These are phyloP conservation scores for Epichloe brachyelytri DNA, from an alignment of 2,329 filamentous ascomycete species.

Conservation along the genomic window DNA sequence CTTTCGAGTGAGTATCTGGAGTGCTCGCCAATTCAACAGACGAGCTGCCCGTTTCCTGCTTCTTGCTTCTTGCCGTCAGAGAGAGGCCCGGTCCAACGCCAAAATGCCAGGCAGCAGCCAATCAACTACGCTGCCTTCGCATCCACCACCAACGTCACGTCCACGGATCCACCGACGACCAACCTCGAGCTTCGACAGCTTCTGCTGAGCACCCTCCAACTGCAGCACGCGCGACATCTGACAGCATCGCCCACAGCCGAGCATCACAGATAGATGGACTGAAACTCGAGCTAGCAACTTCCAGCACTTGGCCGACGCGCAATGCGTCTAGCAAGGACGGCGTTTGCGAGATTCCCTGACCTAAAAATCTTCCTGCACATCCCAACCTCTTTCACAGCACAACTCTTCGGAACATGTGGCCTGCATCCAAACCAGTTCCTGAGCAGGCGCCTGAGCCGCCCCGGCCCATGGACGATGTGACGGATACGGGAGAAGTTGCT, in stretches of 20 bases:
- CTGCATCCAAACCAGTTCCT: slow-evolving; percentile 7
- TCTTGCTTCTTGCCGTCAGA: neutral
- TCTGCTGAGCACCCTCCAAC: neutral
- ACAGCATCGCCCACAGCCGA: neutral
- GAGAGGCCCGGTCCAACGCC: neutral
- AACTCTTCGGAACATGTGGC: slow-evolving; percentile 25
- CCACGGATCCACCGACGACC: neutral
- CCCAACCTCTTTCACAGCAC: neutral
- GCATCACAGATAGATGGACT: neutral
- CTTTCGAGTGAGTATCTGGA: too few relatives aligned
- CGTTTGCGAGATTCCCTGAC: slow-evolving; percentile 1
- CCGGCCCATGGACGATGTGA: slow-evolving; percentile 23
- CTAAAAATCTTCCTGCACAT: neutral
- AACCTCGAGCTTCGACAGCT: neutral
- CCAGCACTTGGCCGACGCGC: slow-evolving; percentile 3
- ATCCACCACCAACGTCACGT: neutral
- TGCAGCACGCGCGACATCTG: slow-evolving; percentile 1
- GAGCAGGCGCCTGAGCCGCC: neutral
- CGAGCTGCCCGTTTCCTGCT: neutral
- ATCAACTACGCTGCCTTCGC: neutral
- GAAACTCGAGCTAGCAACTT: neutral
- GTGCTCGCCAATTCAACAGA: too few relatives aligned
- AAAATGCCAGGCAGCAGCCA: neutral
- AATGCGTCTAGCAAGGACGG: slow-evolving; percentile 7
- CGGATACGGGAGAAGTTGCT: slow-evolving; percentile 26